Evolutionary conservation across 2,329 filamentous ascomycete species (phyloP).

Genomic region (Alternaria arborescens): DNA sequence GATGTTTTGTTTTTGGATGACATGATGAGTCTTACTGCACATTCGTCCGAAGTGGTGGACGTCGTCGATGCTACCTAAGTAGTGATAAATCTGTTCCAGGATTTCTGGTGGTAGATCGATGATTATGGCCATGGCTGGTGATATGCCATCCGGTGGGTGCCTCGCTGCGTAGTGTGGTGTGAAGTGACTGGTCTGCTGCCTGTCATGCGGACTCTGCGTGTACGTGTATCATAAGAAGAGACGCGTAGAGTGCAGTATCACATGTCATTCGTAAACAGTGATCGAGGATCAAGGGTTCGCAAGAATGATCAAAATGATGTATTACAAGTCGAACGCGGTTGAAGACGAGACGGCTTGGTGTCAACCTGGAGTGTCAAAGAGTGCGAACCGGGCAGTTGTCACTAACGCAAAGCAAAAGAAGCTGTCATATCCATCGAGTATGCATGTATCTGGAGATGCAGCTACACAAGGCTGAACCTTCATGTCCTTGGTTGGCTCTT

Average conservation of each 20-base stretch:
- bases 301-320: neutral
- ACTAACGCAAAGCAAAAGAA: neutral
- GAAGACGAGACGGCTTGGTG: neutral
- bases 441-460: neutral
- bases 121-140: conserved; percentile 19
- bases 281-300: neutral
- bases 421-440: neutral
- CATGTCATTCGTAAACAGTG: neutral
- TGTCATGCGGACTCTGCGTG: neutral
- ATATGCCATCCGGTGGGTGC: neutral
- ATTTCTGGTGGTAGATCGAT: conserved; percentile 29
- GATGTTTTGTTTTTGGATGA: conserved; percentile 18
- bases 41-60: conserved; percentile 31
- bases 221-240: neutral
- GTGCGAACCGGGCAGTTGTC: neutral
- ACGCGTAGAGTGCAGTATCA: neutral
- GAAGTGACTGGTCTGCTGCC: neutral
- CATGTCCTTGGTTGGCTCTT: neutral
- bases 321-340: neutral
- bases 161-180: neutral
- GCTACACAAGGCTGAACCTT: conserved; percentile 5
- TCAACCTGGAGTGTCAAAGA: neutral
- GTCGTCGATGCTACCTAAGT: conserved; percentile 39
- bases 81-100: conserved; percentile 25
- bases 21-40: conserved; percentile 21